Evolutionary conservation across 257 asterid species (phyloP).

Genomic region (Scutellaria galericulata): DNA sequence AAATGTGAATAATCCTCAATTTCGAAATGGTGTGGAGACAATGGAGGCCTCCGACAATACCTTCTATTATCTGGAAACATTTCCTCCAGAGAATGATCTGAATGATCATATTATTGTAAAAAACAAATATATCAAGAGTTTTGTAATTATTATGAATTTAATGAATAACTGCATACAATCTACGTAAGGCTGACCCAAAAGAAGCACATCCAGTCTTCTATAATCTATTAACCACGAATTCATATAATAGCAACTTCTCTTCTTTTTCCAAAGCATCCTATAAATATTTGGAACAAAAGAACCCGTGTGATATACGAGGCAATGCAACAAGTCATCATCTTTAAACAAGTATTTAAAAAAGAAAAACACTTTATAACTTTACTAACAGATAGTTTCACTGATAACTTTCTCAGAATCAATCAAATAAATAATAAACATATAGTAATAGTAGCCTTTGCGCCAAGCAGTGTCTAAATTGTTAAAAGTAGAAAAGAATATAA

Average conservation of each 20-base stretch:
- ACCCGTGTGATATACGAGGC: no score
- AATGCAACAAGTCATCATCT: no score
- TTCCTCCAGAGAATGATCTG: constrained; percentile 29
- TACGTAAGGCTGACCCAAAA: constrained; percentile 37
- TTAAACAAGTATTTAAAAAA: no score
- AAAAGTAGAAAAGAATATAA: no score
- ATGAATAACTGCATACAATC: neutral
- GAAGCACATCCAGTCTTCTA: constrained; percentile 40
- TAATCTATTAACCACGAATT: constrained; percentile 35
- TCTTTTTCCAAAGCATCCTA: constrained; percentile 46
- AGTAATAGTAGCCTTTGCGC: no score
- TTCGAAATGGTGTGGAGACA: constrained; percentile 51
- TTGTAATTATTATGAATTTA: neutral
- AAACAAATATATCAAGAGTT: no score
- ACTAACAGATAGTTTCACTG: no score
- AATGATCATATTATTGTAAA: neutral
- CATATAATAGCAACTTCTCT: constrained; percentile 47
- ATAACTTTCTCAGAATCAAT: no score
- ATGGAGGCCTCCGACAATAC: constrained; percentile 47
- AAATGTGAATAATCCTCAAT: constrained; percentile 31
- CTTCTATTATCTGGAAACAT: constrained; percentile 39
- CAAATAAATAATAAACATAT: no score
- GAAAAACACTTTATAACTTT: no score
- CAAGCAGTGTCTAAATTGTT: no score
- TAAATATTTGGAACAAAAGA: no score